phyloP scores from a whole-genome alignment of 1,284 basidiomycete species.

The Leccinum ponderosum region DNA sequence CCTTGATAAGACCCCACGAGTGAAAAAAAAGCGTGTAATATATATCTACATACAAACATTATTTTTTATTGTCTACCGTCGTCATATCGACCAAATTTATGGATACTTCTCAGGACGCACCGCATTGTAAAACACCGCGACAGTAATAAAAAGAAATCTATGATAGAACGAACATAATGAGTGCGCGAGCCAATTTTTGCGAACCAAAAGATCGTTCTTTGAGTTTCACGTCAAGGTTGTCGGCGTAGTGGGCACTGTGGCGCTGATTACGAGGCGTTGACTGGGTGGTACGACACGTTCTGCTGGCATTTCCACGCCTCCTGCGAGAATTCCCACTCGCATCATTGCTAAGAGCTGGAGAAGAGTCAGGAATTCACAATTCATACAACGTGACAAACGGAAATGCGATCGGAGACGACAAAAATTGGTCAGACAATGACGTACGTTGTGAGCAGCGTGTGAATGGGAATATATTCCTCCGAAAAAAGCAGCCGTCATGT shows the following conservation, averaged over 20 bases:
- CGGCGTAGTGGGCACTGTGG: conserved; percentile 9
- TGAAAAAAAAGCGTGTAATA: not conserved
- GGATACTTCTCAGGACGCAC: not conserved
- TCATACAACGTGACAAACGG: not conserved
- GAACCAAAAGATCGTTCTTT: not conserved
- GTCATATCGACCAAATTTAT: not conserved
- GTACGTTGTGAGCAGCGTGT: conserved; percentile 80
- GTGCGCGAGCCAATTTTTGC: not conserved
- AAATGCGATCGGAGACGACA: conserved; percentile 3
- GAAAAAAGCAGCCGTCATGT: conserved; percentile 83
- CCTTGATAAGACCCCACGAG: too few species aligned
- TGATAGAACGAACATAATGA: conserved; percentile 18
- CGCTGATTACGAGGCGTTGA: conserved; percentile 36
- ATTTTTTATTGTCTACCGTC: conserved; percentile 1
- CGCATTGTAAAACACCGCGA: not conserved
- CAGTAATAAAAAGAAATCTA: conserved; percentile 5
- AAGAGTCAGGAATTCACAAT: not conserved
- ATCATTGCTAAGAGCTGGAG: conserved; percentile 74
- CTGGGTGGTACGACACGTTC: conserved; percentile 39
- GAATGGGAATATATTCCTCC: conserved; percentile 84
- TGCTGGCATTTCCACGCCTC: conserved; percentile 59
- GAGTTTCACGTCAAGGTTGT: not conserved
- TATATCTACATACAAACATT: conserved; percentile 3
- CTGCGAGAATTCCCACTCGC: conserved; percentile 77
- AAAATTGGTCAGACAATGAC: conserved; percentile 25